phyloP scores from a whole-genome alignment of 1,284 basidiomycete species.

The Trametes hirsuta region DNA sequence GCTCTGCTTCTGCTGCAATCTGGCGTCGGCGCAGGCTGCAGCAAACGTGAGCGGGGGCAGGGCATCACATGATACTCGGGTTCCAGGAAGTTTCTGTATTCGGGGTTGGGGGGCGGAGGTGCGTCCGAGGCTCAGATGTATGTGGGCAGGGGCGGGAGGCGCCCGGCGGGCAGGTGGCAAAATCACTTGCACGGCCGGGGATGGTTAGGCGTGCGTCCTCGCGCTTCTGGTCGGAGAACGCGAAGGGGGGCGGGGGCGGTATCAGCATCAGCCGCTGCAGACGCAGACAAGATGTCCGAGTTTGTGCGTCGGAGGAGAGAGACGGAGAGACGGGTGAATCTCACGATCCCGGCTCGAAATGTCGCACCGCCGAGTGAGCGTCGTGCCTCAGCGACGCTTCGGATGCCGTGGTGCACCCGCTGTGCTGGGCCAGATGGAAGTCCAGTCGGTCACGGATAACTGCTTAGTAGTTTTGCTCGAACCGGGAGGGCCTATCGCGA shows the following conservation, averaged over 20 bases:
- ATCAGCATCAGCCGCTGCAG: slow-evolving; percentile 1
- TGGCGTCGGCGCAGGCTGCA: slow-evolving; percentile 3
- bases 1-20: slow-evolving; percentile 3
- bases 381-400: too few species aligned
- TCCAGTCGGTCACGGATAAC: too few species aligned
- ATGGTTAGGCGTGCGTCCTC: slow-evolving; percentile 5
- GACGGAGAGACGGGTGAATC: slow-evolving; percentile 9
- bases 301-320: neutral
- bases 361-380: slow-evolving; percentile 4
- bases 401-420: neutral
- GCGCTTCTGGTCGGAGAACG: slow-evolving; percentile 16
- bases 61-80: slow-evolving; percentile 9
- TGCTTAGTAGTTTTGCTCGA: too few species aligned
- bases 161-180: slow-evolving; percentile 7
- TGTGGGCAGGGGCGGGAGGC: neutral
- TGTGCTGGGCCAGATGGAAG: neutral
- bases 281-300: neutral
- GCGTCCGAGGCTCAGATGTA: neutral
- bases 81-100: slow-evolving; percentile 3
- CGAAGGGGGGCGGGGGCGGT: neutral
- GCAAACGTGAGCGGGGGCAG: neutral
- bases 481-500: too few species aligned
- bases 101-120: neutral
- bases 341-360: slow-evolving; percentile 13
- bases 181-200: slow-evolving; percentile 5